Base-by-base conservation (phyloP, 2,329 filamentous ascomycete genomes). In the Penicillium paneum region DNA sequence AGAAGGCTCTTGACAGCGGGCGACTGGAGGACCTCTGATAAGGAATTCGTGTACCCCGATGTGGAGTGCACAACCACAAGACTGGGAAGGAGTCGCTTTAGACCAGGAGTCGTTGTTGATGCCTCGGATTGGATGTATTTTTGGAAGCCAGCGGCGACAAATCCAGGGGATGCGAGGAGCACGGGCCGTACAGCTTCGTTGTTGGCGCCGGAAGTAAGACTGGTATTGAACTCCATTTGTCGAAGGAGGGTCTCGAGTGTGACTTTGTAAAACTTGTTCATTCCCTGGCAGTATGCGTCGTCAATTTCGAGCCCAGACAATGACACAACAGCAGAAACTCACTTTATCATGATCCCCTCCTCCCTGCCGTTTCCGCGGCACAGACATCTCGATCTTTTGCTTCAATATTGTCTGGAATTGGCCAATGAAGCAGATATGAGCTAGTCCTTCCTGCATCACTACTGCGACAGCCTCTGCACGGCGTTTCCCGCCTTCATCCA, bases 131-230 rank as follows among this genome's bases (percentile, higher is more conserved):
- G 80, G 57, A 89, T 84, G 74, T 89, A 91, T 38, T 86, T 84
- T 51, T 89, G 86, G 69, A 99, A 96, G 19, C 87, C 86, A 2
- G 82, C 77, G 0, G 93, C 93, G 7, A 90, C 85, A 71, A 96
- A 99, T 0, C 93, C 94, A 0, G 94, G 93, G 57, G 89, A 92
- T 1, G 93, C 94, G 2, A 99, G 79, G 19, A 99, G 78, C 12
- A 97, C 76, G 0, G 92, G 91, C 21, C 69, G 69, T 6, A 73
- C 66, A 31, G 65, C 50, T 47, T 74, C 73, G 49, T 67, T 72
- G 52, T 62, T 70, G 19, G 67, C 67, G 24, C 69, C 66, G 10
- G 74, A 71, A 13, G 71, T 74, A 36, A 70, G 61, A 55, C 72
- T 72, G 43, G 72, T 68, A 51, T 77, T 74, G 59, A 96, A 87